Base-by-base conservation (phyloP, 1,284 basidiomycete species). In the Tilletia indica region DNA sequence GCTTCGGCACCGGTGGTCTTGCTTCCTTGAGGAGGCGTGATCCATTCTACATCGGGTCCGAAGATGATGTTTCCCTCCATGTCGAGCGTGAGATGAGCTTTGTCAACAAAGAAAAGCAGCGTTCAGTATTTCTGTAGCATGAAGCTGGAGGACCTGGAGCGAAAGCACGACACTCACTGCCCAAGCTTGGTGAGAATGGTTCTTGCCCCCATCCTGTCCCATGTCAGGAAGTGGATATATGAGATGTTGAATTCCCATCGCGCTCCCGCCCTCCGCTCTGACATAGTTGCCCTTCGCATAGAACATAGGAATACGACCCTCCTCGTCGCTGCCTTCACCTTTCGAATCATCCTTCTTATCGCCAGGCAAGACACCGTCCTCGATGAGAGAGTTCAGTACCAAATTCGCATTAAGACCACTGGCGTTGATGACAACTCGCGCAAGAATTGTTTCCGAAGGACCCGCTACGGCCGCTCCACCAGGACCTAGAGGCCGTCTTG, bases 11-110 rank as follows among this genome's bases (percentile, higher is more conserved):
- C n/a, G 31, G 73, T 45, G 49, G 71, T 69, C 5, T 25, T 47
- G 25, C 34, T 9, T 11, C 48, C 49, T n/a, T 42, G 47, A 9
- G 79, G 76, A 1, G 81, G 78, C 0, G 72, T 88, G 87, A 80
- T 97, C 90, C 93, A 94, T 82, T 97, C 91, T 8, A 95, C 88
- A 81, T 98, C 94, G 2, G 96, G 97, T 0, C 96, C 96, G 83
- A 99, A 99, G 34, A 90, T 89, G 68, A 99, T 88, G 77, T 92
- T 92, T 0, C 93, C 92, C 69, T 92, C 88, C 72, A 99, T 84
- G 84, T 96, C 93, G 56, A 99, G 86, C 34, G 78, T 83, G 25
- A 81, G 72, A 64, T 80, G 79, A 1, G 76, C 64, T 68, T 25
- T 38, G 47, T 16, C 14, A n/a, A 56, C 12, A 8, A 14, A 25